Base-by-base conservation (phyloP, 2,329 filamentous ascomycete species). In the Fusarium sp. region DNA sequence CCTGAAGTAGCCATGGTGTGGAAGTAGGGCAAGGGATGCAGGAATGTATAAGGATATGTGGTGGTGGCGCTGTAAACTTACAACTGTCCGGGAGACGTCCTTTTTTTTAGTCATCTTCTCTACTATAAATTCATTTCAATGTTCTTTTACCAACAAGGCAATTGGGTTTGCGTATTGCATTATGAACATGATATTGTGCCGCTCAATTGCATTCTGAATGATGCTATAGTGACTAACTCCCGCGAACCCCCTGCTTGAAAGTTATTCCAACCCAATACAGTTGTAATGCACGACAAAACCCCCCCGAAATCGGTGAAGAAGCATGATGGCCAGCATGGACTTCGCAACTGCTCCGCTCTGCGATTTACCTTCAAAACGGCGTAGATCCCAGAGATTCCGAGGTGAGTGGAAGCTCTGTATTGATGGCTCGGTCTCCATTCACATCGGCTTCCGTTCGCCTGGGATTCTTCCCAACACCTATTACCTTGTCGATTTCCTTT, bases 401-500 rank as follows among this genome's bases (percentile, higher is more conserved):
- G 22, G 3, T 9, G 19, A 19, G 11, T 5, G 15, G 24, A 22
- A 52, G 50, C 47, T 72, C 64, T 6, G 79, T 82, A 53, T 80
- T 80, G 39, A 75, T 74, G 2, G 78, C 64, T 1, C 77, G 78
- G 8, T 77, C 31, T 13, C 68, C 71, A 29, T 82, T 77, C 5
- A 83, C 15, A 42, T 86, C 83, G 5, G 65, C 59, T 66, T 85
- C 84, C 53, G 25, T 75, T 24, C 84, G 78, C 44, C 77, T 67
- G 0, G 83, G 83, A 52, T 87, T 87, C 70, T 79, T 83, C 51
- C 80, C 78, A 8, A 73, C 65, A 3, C 63, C 70, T 2, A 71
- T 74, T 28, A 86, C 73, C 6, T 74, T 72, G 0, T 73, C 64
- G 35, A 73, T 72, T 71, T 86, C 83, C 72, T 86, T 87, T 58